Base-by-base conservation (phyloP, 129 eudicot genomes). In the Silybum marianum region DNA sequence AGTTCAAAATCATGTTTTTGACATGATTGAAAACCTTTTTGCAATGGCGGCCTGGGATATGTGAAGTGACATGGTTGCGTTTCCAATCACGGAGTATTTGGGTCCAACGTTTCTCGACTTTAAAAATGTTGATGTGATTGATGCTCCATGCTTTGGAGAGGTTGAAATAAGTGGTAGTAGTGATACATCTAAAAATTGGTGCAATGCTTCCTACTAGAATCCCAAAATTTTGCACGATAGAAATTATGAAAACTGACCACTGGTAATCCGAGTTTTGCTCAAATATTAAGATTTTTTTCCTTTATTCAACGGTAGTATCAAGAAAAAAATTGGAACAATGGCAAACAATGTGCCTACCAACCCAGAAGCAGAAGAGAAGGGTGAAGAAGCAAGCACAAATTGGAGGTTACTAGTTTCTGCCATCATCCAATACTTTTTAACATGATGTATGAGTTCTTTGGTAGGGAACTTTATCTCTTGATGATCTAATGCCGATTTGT, bases 61-160 rank as follows among this genome's bases (percentile, higher is more conserved):
- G n/a, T 14, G 46, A 40, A 62, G 11, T 3, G 9, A 82, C 63
- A 2, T 79, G 71, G 18, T 32, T 72, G 42, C 32, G 40, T 69
- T 79, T 86, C 89, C 86, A 82, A 0, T 78, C 54, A 14, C 10
- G 71, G 26, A 86, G 54, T 38, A 1, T 68, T 54, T 82, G 39
- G 21, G 46, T 82, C 88, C 86, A 85, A 19, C 65, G 72, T 5
- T 18, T 83, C 42, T 81, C 86, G 14, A 85, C 72, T 44, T 2
- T 63, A 19, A 76, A 78, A 40, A 36, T 65, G 4, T 34, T 40
- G 22, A 63, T 0, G 19, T 19, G 60, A 21, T 66, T 72, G 24
- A 4, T 34, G 75, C 32, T 70, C 76, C 78, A 36, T 21, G 13
- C 19, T 5, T 7, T 69, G 18, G 80, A 74, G 46, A 46, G 77